phyloP scores from a whole-genome alignment of 352 stramenopile species.

The Phytophthora sansomeana region DNA sequence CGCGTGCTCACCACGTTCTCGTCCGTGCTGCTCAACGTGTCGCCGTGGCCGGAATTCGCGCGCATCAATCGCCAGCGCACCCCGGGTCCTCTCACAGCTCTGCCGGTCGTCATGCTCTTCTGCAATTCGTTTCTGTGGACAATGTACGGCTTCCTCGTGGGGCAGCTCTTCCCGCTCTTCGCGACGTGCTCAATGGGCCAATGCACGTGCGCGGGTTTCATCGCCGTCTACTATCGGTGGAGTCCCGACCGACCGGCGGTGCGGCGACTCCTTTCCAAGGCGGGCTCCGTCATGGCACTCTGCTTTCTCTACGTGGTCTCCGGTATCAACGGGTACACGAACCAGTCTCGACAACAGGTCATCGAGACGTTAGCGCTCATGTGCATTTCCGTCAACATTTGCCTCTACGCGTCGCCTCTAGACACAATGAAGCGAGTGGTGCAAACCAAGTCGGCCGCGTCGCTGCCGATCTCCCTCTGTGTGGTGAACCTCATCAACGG shows the following conservation, averaged over 20 bases:
- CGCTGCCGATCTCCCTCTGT: slow-evolving; percentile 57
- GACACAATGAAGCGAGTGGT: slow-evolving; percentile 55
- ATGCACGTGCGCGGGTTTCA: slow-evolving; percentile 44
- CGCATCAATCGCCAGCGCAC: slow-evolving; percentile 47
- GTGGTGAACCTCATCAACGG: slow-evolving; percentile 55
- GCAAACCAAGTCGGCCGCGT: slow-evolving; percentile 50
- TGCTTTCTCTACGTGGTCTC: slow-evolving; percentile 43
- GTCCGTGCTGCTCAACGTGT: slow-evolving; percentile 45
- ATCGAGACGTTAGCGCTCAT: slow-evolving; percentile 44
- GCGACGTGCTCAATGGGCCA: slow-evolving; percentile 44
- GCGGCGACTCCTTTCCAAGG: slow-evolving; percentile 27
- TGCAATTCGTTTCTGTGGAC: slow-evolving; percentile 50
- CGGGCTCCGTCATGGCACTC: slow-evolving; percentile 32
- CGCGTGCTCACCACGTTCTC: slow-evolving; percentile 43
- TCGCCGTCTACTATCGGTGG: slow-evolving; percentile 49
- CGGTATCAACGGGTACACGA: slow-evolving; percentile 27
- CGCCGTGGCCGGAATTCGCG: slow-evolving; percentile 46
- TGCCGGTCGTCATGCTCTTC: slow-evolving; percentile 50
- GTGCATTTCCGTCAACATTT: slow-evolving; percentile 49
- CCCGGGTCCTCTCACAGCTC: slow-evolving; percentile 41
- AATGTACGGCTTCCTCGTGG: slow-evolving; percentile 56
- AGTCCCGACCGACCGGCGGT: slow-evolving; percentile 36
- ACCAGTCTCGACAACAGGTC: slow-evolving; percentile 42
- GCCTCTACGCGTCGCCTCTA: slow-evolving; percentile 57
- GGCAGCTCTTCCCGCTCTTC: slow-evolving; percentile 55